phyloP scores from a whole-genome alignment of 2,329 filamentous ascomycete species.

The Fusarium nisikadoi region DNA sequence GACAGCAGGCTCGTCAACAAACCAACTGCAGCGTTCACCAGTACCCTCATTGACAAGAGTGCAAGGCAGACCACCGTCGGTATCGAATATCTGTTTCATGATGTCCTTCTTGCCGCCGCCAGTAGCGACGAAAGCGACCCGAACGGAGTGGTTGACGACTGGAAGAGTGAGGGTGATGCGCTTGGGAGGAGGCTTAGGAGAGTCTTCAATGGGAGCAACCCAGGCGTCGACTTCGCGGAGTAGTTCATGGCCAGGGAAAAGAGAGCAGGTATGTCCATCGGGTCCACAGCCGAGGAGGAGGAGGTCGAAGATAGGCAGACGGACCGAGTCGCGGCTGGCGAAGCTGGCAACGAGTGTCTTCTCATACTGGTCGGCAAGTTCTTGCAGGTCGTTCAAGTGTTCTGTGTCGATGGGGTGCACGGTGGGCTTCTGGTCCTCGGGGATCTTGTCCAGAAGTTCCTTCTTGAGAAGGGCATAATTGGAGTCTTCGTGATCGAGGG shows the following conservation, averaged over 20 bases:
- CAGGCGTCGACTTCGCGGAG: slow-evolving; percentile 89
- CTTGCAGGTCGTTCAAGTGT: slow-evolving; percentile 80
- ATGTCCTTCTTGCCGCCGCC: slow-evolving; percentile 91
- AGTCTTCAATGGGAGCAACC: slow-evolving; percentile 92
- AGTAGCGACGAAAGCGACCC: slow-evolving; percentile 91
- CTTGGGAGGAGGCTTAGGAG: slow-evolving; percentile 90
- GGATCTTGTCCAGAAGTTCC: slow-evolving; percentile 90
- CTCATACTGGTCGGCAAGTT: slow-evolving; percentile 94
- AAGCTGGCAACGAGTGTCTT: slow-evolving; percentile 86
- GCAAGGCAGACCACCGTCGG: slow-evolving; percentile 82
- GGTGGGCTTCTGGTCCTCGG: slow-evolving; percentile 70
- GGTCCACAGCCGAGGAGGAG: slow-evolving; percentile 93
- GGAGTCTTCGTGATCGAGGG: slow-evolving; percentile 90
- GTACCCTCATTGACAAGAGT: slow-evolving; percentile 86
- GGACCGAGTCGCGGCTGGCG: slow-evolving; percentile 91
- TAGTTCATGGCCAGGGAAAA: slow-evolving; percentile 91
- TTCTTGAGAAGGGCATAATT: slow-evolving; percentile 91
- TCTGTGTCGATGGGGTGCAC: slow-evolving; percentile 80
- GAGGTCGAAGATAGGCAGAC: slow-evolving; percentile 93
- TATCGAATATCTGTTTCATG: slow-evolving; percentile 90
- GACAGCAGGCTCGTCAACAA: slow-evolving; percentile 86
- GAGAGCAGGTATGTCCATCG: slow-evolving; percentile 95
- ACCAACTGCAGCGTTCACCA: slow-evolving; percentile 93
- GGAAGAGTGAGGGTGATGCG: slow-evolving; percentile 93
- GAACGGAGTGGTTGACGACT: slow-evolving; percentile 86